Percentiles rank a stretch among this genome's conserved stretches.
Conservation (phyloP, 371 early-diverging fungal genomes). For the Rhizopus microsporus region DNA sequence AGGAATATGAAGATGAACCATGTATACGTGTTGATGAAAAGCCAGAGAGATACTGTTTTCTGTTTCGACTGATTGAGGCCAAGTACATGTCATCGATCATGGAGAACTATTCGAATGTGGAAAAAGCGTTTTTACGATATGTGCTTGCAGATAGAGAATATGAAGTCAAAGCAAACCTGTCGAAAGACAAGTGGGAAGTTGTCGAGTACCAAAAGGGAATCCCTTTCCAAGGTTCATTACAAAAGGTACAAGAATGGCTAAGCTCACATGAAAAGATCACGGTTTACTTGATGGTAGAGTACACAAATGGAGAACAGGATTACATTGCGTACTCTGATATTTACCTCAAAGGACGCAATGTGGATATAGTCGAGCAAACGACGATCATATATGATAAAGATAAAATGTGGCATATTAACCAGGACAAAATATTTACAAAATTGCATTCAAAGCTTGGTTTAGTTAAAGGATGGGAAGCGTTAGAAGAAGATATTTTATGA, state of each 20-base stretch:
- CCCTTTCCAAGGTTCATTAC: slow-evolving; percentile 13
- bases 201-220: slow-evolving; percentile 4
- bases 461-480: slow-evolving; percentile 20
- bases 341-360: slow-evolving; percentile 11
- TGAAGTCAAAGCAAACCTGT: slow-evolving; percentile 5
- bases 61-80: slow-evolving; percentile 20
- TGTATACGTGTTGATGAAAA: slow-evolving; percentile 15
- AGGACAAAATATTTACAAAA: slow-evolving; percentile 19
- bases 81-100: slow-evolving; percentile 13
- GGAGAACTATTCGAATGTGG: slow-evolving; percentile 1
- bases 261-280: slow-evolving; percentile 2
- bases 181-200: slow-evolving; percentile 14
- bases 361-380: slow-evolving; percentile 8
- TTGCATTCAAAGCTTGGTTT: slow-evolving; percentile 22
- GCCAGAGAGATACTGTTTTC: slow-evolving; percentile 14
- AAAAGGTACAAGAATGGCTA: slow-evolving; percentile 23
- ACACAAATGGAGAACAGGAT: slow-evolving; percentile 8
- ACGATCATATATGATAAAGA: slow-evolving; percentile 17
- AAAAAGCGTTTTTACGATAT: slow-evolving; percentile 14
- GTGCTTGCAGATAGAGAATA: slow-evolving; percentile 15
- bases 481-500: slow-evolving; percentile 2
- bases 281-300: slow-evolving; percentile 10
- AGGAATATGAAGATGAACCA: slow-evolving; percentile 5
- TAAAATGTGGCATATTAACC: slow-evolving; percentile 24
- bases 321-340: slow-evolving; percentile 12